Conservation (phyloP, 768 basidiomycete species). For the Serendipita sp. region DNA sequence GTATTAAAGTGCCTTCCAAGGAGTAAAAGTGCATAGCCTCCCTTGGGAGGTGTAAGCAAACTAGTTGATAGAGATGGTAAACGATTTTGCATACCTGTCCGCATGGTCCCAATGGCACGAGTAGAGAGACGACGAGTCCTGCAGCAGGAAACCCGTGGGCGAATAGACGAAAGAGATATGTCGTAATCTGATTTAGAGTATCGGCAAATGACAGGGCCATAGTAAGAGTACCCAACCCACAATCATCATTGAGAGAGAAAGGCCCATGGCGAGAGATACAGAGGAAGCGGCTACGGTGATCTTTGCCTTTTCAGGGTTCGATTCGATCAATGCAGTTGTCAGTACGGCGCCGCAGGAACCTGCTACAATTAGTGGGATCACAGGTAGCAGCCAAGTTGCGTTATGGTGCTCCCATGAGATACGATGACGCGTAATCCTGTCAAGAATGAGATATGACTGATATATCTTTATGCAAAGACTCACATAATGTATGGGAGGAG, state of each 20-base stretch:
- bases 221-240: conserved; percentile 19
- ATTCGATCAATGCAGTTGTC: conserved; percentile 29
- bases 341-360: conserved; percentile 50
- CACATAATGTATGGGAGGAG: conserved; percentile 52
- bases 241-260: conserved; percentile 47
- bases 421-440: no score
- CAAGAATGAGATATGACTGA: no score
- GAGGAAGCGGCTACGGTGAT: conserved; percentile 35
- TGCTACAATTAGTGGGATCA: conserved; percentile 53
- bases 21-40: no score
- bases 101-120: conserved; percentile 59
- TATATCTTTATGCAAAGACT: background rate
- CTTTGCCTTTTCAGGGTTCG: conserved; percentile 33
- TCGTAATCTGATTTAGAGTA: background rate
- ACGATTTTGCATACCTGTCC: conserved; percentile 26
- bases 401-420: conserved; percentile 25
- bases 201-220: background rate
- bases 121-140: conserved; percentile 22
- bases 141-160: background rate
- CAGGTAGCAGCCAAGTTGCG: conserved; percentile 55
- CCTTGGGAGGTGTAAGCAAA: no score
- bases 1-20: no score
- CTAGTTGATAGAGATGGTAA: no score
- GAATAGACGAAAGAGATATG: background rate
- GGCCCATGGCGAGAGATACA: conserved; percentile 32